phyloP scores from a whole-genome alignment of 495 filamentous ascomycete species.

The Rusavskia elegans region DNA sequence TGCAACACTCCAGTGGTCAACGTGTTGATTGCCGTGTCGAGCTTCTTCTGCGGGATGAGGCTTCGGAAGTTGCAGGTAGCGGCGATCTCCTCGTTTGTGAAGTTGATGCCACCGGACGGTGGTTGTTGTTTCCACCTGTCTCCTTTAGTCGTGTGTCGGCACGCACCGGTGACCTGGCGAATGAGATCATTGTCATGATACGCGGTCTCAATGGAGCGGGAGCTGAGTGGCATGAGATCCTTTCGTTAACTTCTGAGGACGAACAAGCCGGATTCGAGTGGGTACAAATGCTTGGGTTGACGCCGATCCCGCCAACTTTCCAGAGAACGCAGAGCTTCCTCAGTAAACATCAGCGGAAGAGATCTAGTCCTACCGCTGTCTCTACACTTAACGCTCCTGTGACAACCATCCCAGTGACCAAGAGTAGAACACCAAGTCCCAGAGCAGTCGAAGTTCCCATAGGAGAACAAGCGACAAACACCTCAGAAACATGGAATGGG shows the following conservation, averaged over 20 bases:
- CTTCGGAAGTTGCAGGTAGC: slow-evolving; percentile 31
- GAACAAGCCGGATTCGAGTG: slow-evolving; percentile 72
- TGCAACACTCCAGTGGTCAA: slow-evolving; percentile 82
- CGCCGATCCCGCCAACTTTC: slow-evolving; percentile 56
- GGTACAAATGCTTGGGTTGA: slow-evolving; percentile 64
- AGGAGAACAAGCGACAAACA: slow-evolving; percentile 41
- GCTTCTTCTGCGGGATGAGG: slow-evolving; percentile 66
- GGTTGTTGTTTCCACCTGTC: slow-evolving; percentile 82
- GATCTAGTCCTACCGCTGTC: background rate
- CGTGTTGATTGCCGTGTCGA: slow-evolving; percentile 81
- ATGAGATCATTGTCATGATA: slow-evolving; percentile 72
- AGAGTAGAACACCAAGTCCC: slow-evolving; percentile 33
- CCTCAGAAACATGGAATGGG: slow-evolving; percentile 18
- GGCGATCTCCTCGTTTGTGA: slow-evolving; percentile 88
- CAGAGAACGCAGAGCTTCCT: slow-evolving; percentile 35
- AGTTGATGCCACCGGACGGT: slow-evolving; percentile 56
- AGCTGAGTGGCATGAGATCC: slow-evolving; percentile 62
- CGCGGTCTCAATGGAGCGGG: slow-evolving; percentile 29
- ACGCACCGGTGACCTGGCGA: slow-evolving; percentile 50
- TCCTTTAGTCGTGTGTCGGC: slow-evolving; percentile 55
- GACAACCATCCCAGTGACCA: slow-evolving; percentile 20
- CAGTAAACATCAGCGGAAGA: slow-evolving; percentile 6
- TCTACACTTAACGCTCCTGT: slow-evolving; percentile 12
- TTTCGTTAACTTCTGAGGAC: slow-evolving; percentile 53
- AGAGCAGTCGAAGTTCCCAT: slow-evolving; percentile 52